Evolutionary conservation across 164 flowering plant species (phyloP), one percentile per base, ranked within the genome.

Genomic region (Aristolochia fimbriata): DNA sequence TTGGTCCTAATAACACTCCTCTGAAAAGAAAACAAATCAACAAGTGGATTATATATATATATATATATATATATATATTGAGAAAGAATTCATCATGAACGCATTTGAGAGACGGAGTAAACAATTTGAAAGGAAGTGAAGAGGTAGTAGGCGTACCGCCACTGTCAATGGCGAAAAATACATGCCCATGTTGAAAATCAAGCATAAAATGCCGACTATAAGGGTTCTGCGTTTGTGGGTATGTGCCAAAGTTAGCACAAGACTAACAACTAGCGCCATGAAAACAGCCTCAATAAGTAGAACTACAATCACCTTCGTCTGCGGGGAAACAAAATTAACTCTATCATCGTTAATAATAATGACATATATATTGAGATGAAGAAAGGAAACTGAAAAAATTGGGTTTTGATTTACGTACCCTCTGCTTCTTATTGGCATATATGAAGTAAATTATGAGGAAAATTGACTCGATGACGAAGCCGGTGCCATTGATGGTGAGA

Each of bases 151-250:
- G 5, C 30, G 23, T 62, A 65, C 73, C 77, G 61, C 55, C 57
- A 62, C 31, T 20, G 63, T 56, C 6, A 73, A 77, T 4, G 96
- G 97, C 1, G 93, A 76, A 15, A 59, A 72, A 60, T 91, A 91
- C 95, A 91, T 86, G 63, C 24, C 22, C 80, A 60, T 27, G 20
- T 79, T 78, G 60, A 85, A 79, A 51, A 79, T 56, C 25, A 75
- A 71, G 43, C 83, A 80, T n/a, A 86, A 20, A 17, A 72, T 31
- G 0, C 97, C 96, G 4, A 83, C 82, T 21, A 82, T 15, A 41
- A 63, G 23, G 1, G 77, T 62, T 52, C 96, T 78, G 5, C 6
- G 20, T 0, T 24, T 12, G 15, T 52, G 21, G 47, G 69, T 67
- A 51, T 84, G 80, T 4, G 70, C 16, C 0, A 27, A 11, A 6